These are phyloP conservation scores for Phialocephala sp. DNA, from an alignment of 2,329 filamentous ascomycete genomes.

Conservation along the genomic window DNA sequence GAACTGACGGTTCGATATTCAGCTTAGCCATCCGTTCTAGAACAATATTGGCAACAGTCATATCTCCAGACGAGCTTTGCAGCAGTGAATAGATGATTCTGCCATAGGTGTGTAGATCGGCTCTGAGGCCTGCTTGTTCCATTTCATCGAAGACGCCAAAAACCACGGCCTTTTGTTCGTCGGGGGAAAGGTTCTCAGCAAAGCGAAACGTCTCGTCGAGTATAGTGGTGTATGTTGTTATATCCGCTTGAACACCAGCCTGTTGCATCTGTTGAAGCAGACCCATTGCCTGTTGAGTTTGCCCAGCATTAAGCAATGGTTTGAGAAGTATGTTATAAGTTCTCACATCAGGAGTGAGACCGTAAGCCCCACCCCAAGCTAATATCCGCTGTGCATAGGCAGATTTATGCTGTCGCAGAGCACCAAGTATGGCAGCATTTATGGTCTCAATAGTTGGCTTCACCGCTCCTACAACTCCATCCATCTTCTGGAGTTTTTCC, in stretches of 20 bases:
- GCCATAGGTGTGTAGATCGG: constrained; percentile 69
- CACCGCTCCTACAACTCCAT: constrained; percentile 48
- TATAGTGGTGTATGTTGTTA: constrained; percentile 76
- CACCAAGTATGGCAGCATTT: constrained; percentile 71
- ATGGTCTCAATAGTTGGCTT: constrained; percentile 68
- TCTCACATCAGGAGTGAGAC: constrained; percentile 52
- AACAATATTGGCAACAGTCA: constrained; percentile 61
- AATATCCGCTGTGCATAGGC: constrained; percentile 60
- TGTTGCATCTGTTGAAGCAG: constrained; percentile 65
- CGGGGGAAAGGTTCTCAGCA: constrained; percentile 48
- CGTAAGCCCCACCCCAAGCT: constrained; percentile 49
- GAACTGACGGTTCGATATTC: constrained; percentile 59
- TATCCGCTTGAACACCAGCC: constrained; percentile 61
- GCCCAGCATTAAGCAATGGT: constrained; percentile 58
- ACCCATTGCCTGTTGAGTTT: constrained; percentile 53
- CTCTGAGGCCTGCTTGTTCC: constrained; percentile 58
- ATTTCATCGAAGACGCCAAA: constrained; percentile 63
- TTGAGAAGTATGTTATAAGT: constrained; percentile 74
- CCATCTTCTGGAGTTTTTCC: constrained; percentile 37
- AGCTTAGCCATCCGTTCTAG: constrained; percentile 64
- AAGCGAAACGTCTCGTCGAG: constrained; percentile 62
- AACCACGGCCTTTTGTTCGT: constrained; percentile 59
- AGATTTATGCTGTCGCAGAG: constrained; percentile 57
- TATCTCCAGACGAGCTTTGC: constrained; percentile 44
- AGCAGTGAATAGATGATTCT: constrained; percentile 72